Evolutionary conservation across 768 basidiomycete species (phyloP), one percentile per base, ranked within the genome.

Genomic region (Boletellus sp.): DNA sequence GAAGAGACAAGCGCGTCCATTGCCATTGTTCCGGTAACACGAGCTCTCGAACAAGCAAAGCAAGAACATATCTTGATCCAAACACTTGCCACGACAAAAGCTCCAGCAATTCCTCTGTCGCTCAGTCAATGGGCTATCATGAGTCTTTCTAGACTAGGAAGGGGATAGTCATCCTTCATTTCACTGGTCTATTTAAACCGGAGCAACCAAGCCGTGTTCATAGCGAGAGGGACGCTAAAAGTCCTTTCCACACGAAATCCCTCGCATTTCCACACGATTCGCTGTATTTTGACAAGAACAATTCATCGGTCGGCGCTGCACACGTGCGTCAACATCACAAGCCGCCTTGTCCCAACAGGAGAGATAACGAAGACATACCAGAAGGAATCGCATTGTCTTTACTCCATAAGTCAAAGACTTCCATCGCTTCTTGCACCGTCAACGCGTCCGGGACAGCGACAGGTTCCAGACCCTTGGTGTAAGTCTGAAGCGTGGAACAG

Each of bases 191-290:
- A 44, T 8, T 22, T 16, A 16, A 7, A 15, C 17, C n/a, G 35
- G 34, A 22, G 7, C 4, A 17, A 17, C 19, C 23, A 44, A 23
- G 13, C 17, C 11, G 23, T 1, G 45, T 33, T 66, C 55, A 67
- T 17, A 34, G 48, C 49, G 62, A 56, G 44, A 68, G 38, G 39
- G 68, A 61, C 46, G 59, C 48, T 60, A 82, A 61, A 43, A 87
- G 58, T 2, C 84, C 85, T 43, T 78, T 80, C 78, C 79, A 80
- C 35, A 89, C 85, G 57, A 94, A 90, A 50, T 86, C 83, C 52
- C 85, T 74, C 12, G 90, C 75, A 65, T 93, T 93, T 37, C 91
- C 92, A 47, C 76, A 77, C 7, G 85, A 78, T 59, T 90, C 86
- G 1, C 80, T 78, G 55, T 87, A 92, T 65, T 89, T 90, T 10